These are phyloP conservation scores for Gonium pectorale DNA, from an alignment of 139 green algal species.

Conservation along the genomic window DNA sequence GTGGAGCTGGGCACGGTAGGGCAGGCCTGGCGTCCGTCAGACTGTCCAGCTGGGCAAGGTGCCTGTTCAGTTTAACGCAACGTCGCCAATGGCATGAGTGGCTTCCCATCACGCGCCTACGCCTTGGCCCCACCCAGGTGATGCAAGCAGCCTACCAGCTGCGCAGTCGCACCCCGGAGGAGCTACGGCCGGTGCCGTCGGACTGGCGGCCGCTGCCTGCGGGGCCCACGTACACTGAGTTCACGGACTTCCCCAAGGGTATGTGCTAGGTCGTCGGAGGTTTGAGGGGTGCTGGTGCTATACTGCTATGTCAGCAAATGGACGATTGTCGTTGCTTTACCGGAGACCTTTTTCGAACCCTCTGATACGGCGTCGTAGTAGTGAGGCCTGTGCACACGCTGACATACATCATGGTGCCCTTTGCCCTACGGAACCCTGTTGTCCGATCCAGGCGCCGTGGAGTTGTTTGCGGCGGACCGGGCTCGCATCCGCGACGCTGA, in stretches of 20 bases:
- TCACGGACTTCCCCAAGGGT: constrained; percentile 48
- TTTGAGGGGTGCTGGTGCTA: neutral
- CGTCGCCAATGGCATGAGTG: too few species aligned
- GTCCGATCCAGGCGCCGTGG: constrained; percentile 50
- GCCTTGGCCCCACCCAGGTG: constrained; percentile 1
- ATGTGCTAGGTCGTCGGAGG: neutral
- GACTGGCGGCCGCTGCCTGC: constrained; percentile 57
- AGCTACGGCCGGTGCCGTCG: constrained; percentile 22
- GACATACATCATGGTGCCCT: too few species aligned
- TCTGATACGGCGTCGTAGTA: too few species aligned
- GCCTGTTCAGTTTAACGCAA: too few species aligned
- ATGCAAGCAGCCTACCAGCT: constrained; percentile 20
- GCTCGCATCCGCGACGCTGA: constrained; percentile 65
- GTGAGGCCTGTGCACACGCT: too few species aligned
- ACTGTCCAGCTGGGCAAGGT: too few species aligned
- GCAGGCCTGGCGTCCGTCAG: too few species aligned
- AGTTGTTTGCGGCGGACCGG: constrained; percentile 67
- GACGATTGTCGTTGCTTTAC: too few species aligned
- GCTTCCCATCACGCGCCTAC: too few species aligned
- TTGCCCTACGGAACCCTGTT: too few species aligned
- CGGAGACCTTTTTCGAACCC: too few species aligned
- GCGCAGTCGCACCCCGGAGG: constrained; percentile 38
- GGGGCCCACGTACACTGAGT: constrained; percentile 60
- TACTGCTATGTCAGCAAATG: too few species aligned
- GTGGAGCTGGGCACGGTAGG: constrained; percentile 64